Percentiles rank a stretch among this genome's conserved stretches.
Evolutionary conservation across 768 basidiomycete genomes (phyloP).

Genomic region (Macrolepiota dolichaula): DNA sequence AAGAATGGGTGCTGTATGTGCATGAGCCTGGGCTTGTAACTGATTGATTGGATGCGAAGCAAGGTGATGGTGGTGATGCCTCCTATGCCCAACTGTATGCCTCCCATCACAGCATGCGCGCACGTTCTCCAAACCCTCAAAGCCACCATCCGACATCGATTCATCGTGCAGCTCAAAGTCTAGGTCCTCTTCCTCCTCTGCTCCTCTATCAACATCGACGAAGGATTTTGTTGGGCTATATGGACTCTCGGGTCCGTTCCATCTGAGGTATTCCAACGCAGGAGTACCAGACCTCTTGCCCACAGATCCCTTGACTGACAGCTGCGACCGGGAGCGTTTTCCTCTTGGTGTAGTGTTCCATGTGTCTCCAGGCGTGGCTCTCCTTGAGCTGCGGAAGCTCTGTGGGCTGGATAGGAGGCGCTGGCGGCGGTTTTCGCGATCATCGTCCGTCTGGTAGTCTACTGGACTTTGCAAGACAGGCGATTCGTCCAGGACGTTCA

Average conservation of each 20-base stretch:
- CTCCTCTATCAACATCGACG: constrained; percentile 44
- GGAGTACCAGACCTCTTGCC: constrained; percentile 89
- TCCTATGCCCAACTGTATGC: constrained; percentile 75
- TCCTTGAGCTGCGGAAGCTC: constrained; percentile 71
- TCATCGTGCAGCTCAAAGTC: constrained; percentile 86
- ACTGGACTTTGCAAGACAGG: constrained; percentile 45
- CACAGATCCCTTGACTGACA: constrained; percentile 70
- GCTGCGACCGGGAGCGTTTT: constrained; percentile 73
- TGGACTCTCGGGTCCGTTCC: constrained; percentile 72
- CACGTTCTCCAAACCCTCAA: constrained; percentile 93
- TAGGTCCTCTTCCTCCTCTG: constrained; percentile 43
- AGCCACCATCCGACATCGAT: constrained; percentile 70
- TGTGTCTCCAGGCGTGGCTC: constrained; percentile 52
- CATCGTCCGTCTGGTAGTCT: constrained; percentile 49
- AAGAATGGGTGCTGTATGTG: constrained; percentile 26
- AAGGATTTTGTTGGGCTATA: constrained; percentile 74
- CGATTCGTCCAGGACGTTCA: constrained; percentile 36
- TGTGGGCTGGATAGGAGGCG: constrained; percentile 56
- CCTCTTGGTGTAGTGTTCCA: constrained; percentile 79
- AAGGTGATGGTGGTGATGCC: constrained; percentile 55
- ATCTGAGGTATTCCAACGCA: constrained; percentile 86
- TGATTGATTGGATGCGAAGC: constrained; percentile 21
- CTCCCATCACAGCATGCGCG: constrained; percentile 87
- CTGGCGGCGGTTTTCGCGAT: constrained; percentile 34
- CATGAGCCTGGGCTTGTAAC: constrained; percentile 9